Conservation (phyloP, 2,329 filamentous ascomycete genomes). For the Dactylellina leptospora region DNA sequence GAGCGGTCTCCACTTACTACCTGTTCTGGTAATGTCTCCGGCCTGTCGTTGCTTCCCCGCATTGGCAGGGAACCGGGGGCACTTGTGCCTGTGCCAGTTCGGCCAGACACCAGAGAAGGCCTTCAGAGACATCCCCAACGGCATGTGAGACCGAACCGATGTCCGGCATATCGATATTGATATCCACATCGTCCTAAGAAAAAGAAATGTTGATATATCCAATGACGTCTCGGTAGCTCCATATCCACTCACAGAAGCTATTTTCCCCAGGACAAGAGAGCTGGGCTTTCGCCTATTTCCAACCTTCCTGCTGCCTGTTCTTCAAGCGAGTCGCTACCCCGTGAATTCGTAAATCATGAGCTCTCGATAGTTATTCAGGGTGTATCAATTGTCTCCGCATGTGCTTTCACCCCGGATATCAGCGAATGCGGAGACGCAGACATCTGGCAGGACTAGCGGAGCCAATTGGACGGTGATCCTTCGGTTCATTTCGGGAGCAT, state of each 20-base stretch:
- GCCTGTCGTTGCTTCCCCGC: constrained; percentile 39
- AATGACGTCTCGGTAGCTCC: constrained; percentile 22
- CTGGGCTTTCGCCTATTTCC: constrained; percentile 23
- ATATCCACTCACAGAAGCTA: neutral
- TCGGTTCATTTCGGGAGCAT: constrained; percentile 23
- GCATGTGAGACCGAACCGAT: constrained; percentile 52
- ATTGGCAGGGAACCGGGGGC: constrained; percentile 27
- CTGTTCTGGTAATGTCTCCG: constrained; percentile 41
- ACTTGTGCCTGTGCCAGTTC: constrained; percentile 18
- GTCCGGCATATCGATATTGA: constrained; percentile 4
- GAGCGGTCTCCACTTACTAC: constrained; percentile 5
- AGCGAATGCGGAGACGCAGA: constrained; percentile 29
- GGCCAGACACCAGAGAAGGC: constrained; percentile 24
- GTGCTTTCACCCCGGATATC: constrained; percentile 32
- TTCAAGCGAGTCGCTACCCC: neutral
- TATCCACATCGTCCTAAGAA: constrained; percentile 30
- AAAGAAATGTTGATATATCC: constrained; percentile 6
- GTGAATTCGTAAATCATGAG: too few relatives aligned
- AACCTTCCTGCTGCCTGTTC: neutral
- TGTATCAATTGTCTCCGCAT: constrained; percentile 42
- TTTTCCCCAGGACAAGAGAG: constrained; percentile 32
- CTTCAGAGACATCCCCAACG: constrained; percentile 25
- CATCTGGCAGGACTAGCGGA: constrained; percentile 26
- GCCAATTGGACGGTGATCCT: constrained; percentile 8
- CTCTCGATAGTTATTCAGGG: neutral